Conservation (phyloP, 2,329 filamentous ascomycete species). For the Mycosphaerella sp. region DNA sequence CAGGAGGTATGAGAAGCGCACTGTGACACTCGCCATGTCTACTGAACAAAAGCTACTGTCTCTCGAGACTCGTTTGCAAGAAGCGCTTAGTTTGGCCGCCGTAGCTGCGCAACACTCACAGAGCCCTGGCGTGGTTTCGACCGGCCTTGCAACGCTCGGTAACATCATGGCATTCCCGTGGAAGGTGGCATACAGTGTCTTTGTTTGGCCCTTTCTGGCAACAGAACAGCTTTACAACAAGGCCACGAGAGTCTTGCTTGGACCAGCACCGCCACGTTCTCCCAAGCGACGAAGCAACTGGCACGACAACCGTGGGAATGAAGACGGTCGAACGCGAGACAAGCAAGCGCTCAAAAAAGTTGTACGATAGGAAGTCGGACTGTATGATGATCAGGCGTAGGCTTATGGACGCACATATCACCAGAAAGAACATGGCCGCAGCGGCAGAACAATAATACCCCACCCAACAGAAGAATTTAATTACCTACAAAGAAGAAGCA, state of each 20-base stretch:
- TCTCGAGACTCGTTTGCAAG: constrained; percentile 65
- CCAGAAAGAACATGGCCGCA: background rate
- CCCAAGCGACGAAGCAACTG: constrained; percentile 4
- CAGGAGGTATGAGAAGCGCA: constrained; percentile 84
- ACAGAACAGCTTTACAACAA: constrained; percentile 25
- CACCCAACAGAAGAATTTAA: no score
- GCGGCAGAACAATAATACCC: background rate
- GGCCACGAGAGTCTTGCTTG: constrained; percentile 22
- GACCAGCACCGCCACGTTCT: constrained; percentile 12
- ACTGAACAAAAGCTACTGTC: constrained; percentile 68
- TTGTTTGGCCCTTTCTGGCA: constrained; percentile 19
- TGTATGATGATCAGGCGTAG: background rate
- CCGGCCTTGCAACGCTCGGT: constrained; percentile 17
- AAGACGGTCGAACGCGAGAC: constrained; percentile 8
- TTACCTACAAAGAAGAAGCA: no score
- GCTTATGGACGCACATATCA: background rate
- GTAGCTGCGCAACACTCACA: constrained; percentile 54
- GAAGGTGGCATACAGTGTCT: constrained; percentile 19
- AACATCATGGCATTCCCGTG: constrained; percentile 17
- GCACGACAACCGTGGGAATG: background rate
- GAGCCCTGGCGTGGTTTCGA: constrained; percentile 23
- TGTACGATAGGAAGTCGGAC: background rate
- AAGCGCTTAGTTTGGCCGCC: constrained; percentile 74
- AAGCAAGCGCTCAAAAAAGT: constrained; percentile 1
- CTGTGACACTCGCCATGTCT: constrained; percentile 66